These are phyloP conservation scores for Exophiala phaeomuriformis DNA, from an alignment of 2,329 filamentous ascomycete genomes.

Conservation along the genomic window DNA sequence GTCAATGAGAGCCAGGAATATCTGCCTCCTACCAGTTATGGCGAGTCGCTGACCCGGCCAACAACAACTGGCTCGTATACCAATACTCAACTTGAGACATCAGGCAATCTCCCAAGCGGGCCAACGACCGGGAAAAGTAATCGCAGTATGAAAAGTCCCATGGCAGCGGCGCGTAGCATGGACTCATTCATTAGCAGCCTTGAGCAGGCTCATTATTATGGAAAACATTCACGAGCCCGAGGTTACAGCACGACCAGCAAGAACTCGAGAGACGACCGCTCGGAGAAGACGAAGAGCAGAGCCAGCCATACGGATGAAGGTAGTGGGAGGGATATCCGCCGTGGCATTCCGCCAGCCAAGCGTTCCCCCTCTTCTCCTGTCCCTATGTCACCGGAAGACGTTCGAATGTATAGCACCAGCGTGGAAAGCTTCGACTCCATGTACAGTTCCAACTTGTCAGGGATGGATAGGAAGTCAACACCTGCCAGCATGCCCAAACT, in stretches of 20 bases:
- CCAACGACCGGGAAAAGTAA: constrained; percentile 41
- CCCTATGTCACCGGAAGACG: constrained; percentile 87
- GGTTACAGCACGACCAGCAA: constrained; percentile 35
- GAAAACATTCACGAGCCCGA: constrained; percentile 45
- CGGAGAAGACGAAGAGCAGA: constrained; percentile 44
- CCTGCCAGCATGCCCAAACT: constrained; percentile 17
- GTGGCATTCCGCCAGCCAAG: constrained; percentile 68
- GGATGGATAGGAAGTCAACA: constrained; percentile 28
- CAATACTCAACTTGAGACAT: constrained; percentile 31
- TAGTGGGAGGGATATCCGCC: constrained; percentile 58
- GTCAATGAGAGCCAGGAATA: constrained; percentile 44
- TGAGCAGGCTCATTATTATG: constrained; percentile 64
- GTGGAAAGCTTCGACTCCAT: constrained; percentile 45
- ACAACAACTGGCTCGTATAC: constrained; percentile 27
- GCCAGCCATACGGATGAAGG: constrained; percentile 54
- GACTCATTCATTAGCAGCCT: constrained; percentile 83
- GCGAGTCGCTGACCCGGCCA: constrained; percentile 27
- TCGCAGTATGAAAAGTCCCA: constrained; percentile 46
- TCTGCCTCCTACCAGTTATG: constrained; percentile 32
- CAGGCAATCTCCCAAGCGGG: constrained; percentile 28
- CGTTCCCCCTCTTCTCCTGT: constrained; percentile 85
- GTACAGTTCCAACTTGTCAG: constrained; percentile 36
- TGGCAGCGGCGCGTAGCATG: constrained; percentile 57
- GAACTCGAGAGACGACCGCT: constrained; percentile 31
- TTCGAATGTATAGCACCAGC: constrained; percentile 43